A percentile compares a stretch with the other conserved stretches of the same genome.
Conservation (phyloP, 2,329 filamentous ascomycete genomes). For the Botrytis cinerea region DNA sequence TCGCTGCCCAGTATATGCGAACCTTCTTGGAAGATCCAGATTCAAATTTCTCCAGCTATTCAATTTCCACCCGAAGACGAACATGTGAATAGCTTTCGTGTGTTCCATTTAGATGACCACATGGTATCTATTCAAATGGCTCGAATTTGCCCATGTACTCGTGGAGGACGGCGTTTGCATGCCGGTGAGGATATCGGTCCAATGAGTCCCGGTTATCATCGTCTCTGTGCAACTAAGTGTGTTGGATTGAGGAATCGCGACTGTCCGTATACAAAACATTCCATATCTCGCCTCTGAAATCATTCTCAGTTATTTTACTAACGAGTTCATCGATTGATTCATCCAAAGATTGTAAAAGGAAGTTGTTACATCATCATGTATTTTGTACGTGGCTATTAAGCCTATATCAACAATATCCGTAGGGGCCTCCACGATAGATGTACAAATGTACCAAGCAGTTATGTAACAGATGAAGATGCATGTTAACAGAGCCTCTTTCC, state of each 20-base stretch:
- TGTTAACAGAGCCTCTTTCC: neutral
- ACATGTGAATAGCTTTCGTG: constrained; percentile 25
- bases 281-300: constrained; percentile 17
- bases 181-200: constrained; percentile 21
- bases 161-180: constrained; percentile 20
- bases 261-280: constrained; percentile 18
- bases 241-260: constrained; percentile 17
- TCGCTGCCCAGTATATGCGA: constrained; percentile 6
- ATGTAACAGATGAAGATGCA: neutral
- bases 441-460: neutral
- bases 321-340: neutral
- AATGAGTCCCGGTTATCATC: constrained; percentile 7
- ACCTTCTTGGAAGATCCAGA: neutral
- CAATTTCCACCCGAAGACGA: constrained; percentile 25
- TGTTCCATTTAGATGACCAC: neutral
- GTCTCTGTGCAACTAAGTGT: neutral
- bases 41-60: constrained; percentile 26
- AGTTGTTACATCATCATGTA: neutral
- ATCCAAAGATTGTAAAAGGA: neutral
- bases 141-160: constrained; percentile 28
- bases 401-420: neutral
- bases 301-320: neutral
- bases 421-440: neutral
- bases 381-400: neutral
- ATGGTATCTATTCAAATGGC: constrained; percentile 27